These are phyloP conservation scores for Aurinia saxatilis DNA, from an alignment of 345 rosid genomes.

Conservation along the genomic window DNA sequence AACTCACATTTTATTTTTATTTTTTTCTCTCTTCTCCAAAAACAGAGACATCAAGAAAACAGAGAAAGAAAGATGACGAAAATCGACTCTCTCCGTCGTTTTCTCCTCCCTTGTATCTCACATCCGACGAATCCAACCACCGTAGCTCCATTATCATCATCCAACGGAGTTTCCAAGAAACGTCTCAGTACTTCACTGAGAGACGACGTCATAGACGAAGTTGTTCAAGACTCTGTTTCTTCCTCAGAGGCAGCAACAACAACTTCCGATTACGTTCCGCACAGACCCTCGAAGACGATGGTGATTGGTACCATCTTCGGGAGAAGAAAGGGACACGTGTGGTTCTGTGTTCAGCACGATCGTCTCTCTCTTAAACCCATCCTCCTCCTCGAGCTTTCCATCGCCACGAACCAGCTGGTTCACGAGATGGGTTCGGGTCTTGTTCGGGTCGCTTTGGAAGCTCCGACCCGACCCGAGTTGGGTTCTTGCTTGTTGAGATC, in stretches of 20 bases:
- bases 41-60: background rate
- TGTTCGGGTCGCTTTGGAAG: slow-evolving; percentile 73
- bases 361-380: slow-evolving; percentile 65
- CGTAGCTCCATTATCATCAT: slow-evolving; percentile 14
- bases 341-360: slow-evolving; percentile 80
- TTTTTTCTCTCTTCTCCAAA: too few species aligned
- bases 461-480: slow-evolving; percentile 41
- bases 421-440: slow-evolving; percentile 70
- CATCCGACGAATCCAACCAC: slow-evolving; percentile 33
- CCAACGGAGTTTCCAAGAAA: slow-evolving; percentile 37
- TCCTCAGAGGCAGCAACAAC: slow-evolving; percentile 14
- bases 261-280: slow-evolving; percentile 18
- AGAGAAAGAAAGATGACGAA: slow-evolving; percentile 48
- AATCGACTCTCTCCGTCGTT: slow-evolving; percentile 65
- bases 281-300: slow-evolving; percentile 71
- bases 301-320: slow-evolving; percentile 82
- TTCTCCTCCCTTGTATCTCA: slow-evolving; percentile 60
- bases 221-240: slow-evolving; percentile 30
- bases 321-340: slow-evolving; percentile 70
- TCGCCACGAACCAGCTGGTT: slow-evolving; percentile 53
- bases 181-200: slow-evolving; percentile 73
- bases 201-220: slow-evolving; percentile 45
- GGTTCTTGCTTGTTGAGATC: slow-evolving; percentile 48
- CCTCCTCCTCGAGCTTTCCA: slow-evolving; percentile 71
- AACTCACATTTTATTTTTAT: background rate